phyloP scores from a whole-genome alignment of 371 early-diverging fungal species.

The Mucor circinelloides region DNA sequence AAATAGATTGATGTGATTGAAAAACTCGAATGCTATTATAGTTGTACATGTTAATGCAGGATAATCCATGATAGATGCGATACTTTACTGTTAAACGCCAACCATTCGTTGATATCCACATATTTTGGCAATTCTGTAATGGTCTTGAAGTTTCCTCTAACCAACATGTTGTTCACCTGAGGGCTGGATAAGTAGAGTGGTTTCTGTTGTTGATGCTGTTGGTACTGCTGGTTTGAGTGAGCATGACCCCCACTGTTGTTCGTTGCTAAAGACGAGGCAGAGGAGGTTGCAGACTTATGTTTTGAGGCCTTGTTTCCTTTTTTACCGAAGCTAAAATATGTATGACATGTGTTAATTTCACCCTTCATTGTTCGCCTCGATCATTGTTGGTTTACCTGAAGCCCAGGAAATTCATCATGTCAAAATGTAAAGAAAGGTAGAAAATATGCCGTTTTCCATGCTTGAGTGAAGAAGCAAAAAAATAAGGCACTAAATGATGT shows the following conservation, averaged over 20 bases:
- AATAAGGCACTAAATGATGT: background rate
- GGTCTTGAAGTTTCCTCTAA: constrained; percentile 89
- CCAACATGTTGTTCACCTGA: constrained; percentile 80
- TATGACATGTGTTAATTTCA: background rate
- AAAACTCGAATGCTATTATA: constrained; percentile 82
- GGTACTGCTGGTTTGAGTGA: background rate
- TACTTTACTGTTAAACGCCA: constrained; percentile 85
- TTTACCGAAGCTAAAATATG: constrained; percentile 36
- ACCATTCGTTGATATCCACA: constrained; percentile 95
- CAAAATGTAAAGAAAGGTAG: background rate
- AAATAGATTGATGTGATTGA: constrained; percentile 91
- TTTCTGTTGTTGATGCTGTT: constrained; percentile 28
- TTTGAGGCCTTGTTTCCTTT: constrained; percentile 45
- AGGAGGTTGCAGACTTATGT: constrained; percentile 45
- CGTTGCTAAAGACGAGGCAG: constrained; percentile 22
- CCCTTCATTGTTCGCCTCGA: background rate
- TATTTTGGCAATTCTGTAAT: constrained; percentile 88
- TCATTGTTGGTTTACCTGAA: constrained; percentile 30
- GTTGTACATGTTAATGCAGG: background rate
- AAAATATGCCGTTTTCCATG: background rate
- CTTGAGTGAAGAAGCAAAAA: background rate
- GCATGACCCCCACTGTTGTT: background rate
- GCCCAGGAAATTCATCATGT: constrained; percentile 42
- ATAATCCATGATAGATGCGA: background rate
- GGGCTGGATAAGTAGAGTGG: constrained; percentile 80